These are phyloP conservation scores for Candida arabinofermentans DNA, from an alignment of 805 yeast genomes.

Conservation along the genomic window DNA sequence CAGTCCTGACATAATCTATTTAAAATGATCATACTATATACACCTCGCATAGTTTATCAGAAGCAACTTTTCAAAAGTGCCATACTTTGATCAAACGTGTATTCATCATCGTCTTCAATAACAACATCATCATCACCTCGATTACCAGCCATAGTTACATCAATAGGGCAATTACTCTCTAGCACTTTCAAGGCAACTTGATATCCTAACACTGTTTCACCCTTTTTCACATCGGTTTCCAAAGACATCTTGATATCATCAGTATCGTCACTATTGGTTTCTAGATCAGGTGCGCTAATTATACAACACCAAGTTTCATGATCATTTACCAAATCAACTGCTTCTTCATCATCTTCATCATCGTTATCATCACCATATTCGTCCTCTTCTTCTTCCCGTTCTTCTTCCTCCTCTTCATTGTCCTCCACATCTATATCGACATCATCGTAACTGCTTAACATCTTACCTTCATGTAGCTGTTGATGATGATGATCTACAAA, in stretches of 20 bases:
- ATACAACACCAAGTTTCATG: constrained; percentile 38
- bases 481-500: not conserved
- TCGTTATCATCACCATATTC: constrained; percentile 5
- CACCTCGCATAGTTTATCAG: no score
- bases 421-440: no score
- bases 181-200: constrained; percentile 12
- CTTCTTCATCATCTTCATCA: constrained; percentile 17
- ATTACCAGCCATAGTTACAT: not conserved
- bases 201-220: constrained; percentile 11
- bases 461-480: no score
- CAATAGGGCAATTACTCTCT: constrained; percentile 4
- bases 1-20: not conserved
- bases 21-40: not conserved
- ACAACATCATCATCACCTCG: not conserved
- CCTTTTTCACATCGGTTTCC: no score
- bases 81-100: constrained; percentile 16
- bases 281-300: not conserved
- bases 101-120: constrained; percentile 4
- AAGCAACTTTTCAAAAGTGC: constrained; percentile 9
- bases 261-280: constrained; percentile 6
- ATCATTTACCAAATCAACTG: constrained; percentile 30
- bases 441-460: no score
- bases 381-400: not conserved
- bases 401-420: constrained; percentile 9
- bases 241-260: constrained; percentile 7